Evolutionary conservation across 441 rosid genomes (phyloP).

Genomic region (Metrosideros polymorpha): DNA sequence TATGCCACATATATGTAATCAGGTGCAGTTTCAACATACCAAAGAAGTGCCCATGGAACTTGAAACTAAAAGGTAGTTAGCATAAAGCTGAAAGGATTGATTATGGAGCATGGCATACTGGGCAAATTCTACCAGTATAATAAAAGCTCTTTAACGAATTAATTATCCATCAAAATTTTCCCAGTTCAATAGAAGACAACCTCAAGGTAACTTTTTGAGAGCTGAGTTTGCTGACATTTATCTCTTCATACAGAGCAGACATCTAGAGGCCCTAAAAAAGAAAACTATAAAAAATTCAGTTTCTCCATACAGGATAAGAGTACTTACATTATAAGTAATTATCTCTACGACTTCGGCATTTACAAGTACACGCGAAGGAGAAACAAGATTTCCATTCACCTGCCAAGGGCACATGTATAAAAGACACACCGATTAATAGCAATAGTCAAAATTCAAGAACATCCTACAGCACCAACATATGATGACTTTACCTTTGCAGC

Average conservation of each 20-base stretch:
- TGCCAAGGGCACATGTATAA: constrained; percentile 15
- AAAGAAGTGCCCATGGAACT: background rate
- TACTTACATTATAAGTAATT: constrained; percentile 79
- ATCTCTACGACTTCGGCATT: constrained; percentile 99
- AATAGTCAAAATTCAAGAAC: background rate
- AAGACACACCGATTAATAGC: background rate
- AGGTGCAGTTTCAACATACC: background rate
- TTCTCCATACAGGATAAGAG: background rate
- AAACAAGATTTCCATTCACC: constrained; percentile 95
- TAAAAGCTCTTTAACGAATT: background rate
- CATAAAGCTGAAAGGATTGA: background rate
- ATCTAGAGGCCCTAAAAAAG: background rate
- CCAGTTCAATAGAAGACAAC: background rate
- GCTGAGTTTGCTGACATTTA: background rate
- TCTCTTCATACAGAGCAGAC: background rate
- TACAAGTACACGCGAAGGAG: constrained; percentile 71
- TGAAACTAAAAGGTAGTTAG: background rate
- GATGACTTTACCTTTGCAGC: constrained; percentile 75
- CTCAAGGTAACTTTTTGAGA: background rate
- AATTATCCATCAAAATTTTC: background rate
- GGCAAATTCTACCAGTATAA: background rate
- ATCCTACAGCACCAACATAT: background rate
- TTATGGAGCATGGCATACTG: background rate
- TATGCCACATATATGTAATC: background rate
- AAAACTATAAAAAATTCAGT: background rate